Base-by-base conservation (phyloP, 2,329 filamentous ascomycete genomes). In the Pezicula rhizophila region DNA sequence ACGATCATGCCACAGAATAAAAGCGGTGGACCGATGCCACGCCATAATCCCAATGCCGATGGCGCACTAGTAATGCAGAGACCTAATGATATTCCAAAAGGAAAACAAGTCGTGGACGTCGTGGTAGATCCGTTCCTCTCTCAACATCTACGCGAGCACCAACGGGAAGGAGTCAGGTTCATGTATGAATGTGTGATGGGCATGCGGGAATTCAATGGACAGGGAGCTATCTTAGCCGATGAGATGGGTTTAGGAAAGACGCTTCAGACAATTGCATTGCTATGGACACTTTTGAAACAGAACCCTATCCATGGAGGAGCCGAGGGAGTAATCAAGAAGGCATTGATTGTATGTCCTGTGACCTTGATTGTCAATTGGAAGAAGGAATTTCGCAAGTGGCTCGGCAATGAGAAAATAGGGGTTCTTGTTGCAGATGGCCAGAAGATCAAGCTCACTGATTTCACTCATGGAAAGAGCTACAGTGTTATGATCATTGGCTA, bases 161-260 rank as follows among this genome's bases (percentile, higher is more conserved):
- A 89, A 60, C 74, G 80, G 12, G 79, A 84, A 59, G 85, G 85
- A 18, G 82, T 88, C 1, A 71, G 78, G 44, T 88, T 89, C 57
- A 64, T 89, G 39, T 89, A 89, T 59, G 84, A 88, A 65, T 87
- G 84, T 60, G 80, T 88, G 0, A 88, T 88, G 84, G 84, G 84
- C 5, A 77, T 87, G 74, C 75, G 82, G 38, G 69, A 74, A 38
- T 82, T 77, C 52, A 79, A 79, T 57, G 84, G 84, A 1, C 77
- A 84, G 64, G 84, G 84, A 20, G 84, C 83, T 3, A 82, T 89
- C 50, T 69, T 89, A 43, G 85, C 85, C 2, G 85, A 89, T 60
- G 85, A 88, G 57, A 89, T 89, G 85, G 85, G 85, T 0, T 65
- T 89, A 2, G 85, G 85, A 17, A 89, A 89, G 66, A 87, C 85